phyloP scores from a whole-genome alignment of 163 green algal species.

The Prototheca cutis region DNA sequence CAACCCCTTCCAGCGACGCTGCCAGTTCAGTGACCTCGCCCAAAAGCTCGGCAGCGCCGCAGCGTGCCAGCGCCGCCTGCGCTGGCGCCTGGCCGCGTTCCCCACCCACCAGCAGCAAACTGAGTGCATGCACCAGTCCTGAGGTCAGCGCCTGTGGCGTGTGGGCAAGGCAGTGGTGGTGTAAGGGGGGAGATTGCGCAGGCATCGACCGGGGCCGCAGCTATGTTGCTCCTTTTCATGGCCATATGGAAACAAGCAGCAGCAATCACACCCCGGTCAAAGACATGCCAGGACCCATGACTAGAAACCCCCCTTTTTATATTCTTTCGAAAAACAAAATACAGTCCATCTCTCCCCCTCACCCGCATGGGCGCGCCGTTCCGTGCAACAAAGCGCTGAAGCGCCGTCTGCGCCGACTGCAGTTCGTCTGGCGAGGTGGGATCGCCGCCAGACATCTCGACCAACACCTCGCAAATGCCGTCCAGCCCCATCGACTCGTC shows the following conservation, averaged over 20 bases:
- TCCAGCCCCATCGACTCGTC: not conserved
- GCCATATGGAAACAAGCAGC: too few species aligned
- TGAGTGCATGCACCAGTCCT: not conserved
- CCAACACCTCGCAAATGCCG: not conserved
- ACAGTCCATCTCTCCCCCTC: not conserved
- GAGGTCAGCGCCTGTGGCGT: not conserved
- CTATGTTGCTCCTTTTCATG: too few species aligned
- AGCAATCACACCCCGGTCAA: too few species aligned
- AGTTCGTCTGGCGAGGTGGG: not conserved
- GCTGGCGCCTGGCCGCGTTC: not conserved
- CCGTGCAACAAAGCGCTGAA: conserved; percentile 24
- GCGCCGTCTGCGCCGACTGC: not conserved
- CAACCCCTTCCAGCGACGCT: conserved; percentile 25
- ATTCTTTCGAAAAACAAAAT: not conserved
- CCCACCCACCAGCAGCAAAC: conserved; percentile 4
- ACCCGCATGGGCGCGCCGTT: conserved; percentile 8
- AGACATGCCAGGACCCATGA: too few species aligned
- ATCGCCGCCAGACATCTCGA: not conserved
- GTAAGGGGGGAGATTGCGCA: too few species aligned
- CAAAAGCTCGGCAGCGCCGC: conserved; percentile 35
- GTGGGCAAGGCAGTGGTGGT: too few species aligned
- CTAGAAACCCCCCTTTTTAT: too few species aligned
- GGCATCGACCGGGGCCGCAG: too few species aligned
- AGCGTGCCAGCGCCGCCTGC: conserved; percentile 29
- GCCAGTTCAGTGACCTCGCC: conserved; percentile 45